Conservation (phyloP, 495 filamentous ascomycete species). For the Aspergillus indologenus region DNA sequence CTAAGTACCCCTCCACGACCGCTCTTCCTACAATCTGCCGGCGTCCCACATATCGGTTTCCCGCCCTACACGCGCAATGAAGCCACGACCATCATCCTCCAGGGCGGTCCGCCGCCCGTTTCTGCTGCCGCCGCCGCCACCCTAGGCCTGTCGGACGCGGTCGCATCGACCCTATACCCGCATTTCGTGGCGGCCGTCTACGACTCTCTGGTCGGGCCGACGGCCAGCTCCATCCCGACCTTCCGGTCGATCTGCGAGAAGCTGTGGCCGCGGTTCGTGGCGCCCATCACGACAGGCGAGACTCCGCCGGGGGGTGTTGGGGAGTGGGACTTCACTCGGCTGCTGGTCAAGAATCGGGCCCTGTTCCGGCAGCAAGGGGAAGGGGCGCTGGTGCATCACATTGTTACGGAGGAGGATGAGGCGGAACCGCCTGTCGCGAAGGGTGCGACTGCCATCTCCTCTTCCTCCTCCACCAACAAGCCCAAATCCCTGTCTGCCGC, state of each 20-base stretch:
- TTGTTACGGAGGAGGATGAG: constrained; percentile 49
- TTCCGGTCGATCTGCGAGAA: constrained; percentile 51
- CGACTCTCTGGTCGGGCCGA: constrained; percentile 42
- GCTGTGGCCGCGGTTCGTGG: constrained; percentile 77
- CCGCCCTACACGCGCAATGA: constrained; percentile 79
- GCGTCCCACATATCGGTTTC: constrained; percentile 79
- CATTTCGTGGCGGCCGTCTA: constrained; percentile 43
- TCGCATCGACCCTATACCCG: constrained; percentile 34
- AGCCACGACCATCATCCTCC: constrained; percentile 66
- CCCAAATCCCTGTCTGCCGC: constrained; percentile 23
- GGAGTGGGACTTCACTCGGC: constrained; percentile 75
- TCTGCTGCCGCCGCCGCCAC: constrained; percentile 19
- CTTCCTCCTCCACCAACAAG: background rate
- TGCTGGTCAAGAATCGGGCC: constrained; percentile 68
- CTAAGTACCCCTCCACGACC: constrained; percentile 66
- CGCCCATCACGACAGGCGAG: constrained; percentile 39
- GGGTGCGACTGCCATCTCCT: background rate
- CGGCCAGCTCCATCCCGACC: constrained; percentile 41
- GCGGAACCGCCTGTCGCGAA: background rate
- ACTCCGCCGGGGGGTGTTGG: constrained; percentile 36
- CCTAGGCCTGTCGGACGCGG: constrained; percentile 28
- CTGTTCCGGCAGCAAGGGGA: constrained; percentile 82
- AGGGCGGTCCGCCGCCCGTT: constrained; percentile 36
- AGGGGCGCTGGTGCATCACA: constrained; percentile 62
- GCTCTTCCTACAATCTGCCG: constrained; percentile 65